Evolutionary conservation across 441 rosid species (phyloP), one percentile per base, ranked within the genome.

Genomic region (Pelargonium fulgidum): DNA sequence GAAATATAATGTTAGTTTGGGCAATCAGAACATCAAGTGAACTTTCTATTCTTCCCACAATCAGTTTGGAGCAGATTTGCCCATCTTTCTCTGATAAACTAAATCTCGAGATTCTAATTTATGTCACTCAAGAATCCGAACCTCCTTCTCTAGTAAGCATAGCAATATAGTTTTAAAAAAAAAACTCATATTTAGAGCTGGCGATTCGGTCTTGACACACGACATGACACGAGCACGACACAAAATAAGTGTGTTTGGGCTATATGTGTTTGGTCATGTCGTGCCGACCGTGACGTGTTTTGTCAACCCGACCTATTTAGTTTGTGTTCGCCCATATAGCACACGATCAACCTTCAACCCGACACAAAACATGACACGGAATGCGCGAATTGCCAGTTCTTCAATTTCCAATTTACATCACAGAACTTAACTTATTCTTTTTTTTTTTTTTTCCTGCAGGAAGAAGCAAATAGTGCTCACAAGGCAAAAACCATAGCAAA

Each of bases 361-460:
- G 36, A 29, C 36, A 29, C 36, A 29, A 29, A 29, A 29, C 36
- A 29, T 29, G 36, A 29, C 36, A 29, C 36, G 36, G 36, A 29
- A 3, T 29, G 36, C 36, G 3, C 36, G 36, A 29, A 29, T 29
- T 29, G 36, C 36, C 36, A 29, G 36, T 29, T 29, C 36, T 29
- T 29, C 36, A 29, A 3, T 29, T 29, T 29, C 36, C 36, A 29
- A 29, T 29, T 2, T 29, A 63, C 45, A 44, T 50, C 8, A 1
- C 8, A 39, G 66, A 39, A 4, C 67, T 33, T 76, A 64, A 70
- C 74, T 66, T 33, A 45, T 20, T 65, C 26, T 68, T 66, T 45
- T 19, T 78, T 68, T n/a, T n/a, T n/a, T n/a, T n/a, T n/a, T n/a
- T n/a, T n/a, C n/a, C 90, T 89, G 96, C 96, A 92, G 79, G 94